A percentile compares a stretch with the other conserved stretches of the same genome.
phyloP scores from a whole-genome alignment of 192 early-diverging fungal species.

The Podila clonocystis region DNA sequence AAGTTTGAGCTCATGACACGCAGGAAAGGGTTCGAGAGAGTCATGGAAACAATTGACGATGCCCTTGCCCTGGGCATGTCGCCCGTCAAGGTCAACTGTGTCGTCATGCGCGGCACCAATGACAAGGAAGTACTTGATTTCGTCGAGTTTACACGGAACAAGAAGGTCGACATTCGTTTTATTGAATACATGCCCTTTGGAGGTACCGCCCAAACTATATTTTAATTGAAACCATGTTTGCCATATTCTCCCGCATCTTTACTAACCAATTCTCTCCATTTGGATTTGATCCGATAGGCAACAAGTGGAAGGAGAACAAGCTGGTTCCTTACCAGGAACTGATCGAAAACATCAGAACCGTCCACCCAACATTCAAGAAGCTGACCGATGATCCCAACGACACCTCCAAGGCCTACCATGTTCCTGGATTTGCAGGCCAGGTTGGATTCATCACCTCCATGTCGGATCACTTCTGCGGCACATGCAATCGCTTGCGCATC shows the following conservation, averaged over 20 bases:
- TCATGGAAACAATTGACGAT: slow-evolving; percentile 79
- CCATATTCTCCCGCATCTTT: background rate
- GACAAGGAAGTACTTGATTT: slow-evolving; percentile 85
- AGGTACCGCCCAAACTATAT: slow-evolving; percentile 58
- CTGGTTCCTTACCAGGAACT: slow-evolving; percentile 87
- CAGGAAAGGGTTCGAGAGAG: slow-evolving; percentile 81
- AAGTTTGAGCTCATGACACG: slow-evolving; percentile 93
- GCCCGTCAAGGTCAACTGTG: slow-evolving; percentile 93
- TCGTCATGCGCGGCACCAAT: slow-evolving; percentile 90
- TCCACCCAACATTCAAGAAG: slow-evolving; percentile 72
- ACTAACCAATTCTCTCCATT: background rate
- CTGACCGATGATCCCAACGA: slow-evolving; percentile 82
- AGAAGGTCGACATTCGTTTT: slow-evolving; percentile 84
- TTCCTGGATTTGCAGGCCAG: slow-evolving; percentile 85
- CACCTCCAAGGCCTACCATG: slow-evolving; percentile 84
- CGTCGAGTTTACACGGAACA: slow-evolving; percentile 84
- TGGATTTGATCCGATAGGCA: slow-evolving; percentile 59
- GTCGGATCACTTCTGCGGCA: slow-evolving; percentile 96
- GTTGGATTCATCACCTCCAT: slow-evolving; percentile 98
- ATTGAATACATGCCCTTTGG: slow-evolving; percentile 99
- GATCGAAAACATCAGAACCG: slow-evolving; percentile 62
- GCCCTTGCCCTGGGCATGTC: slow-evolving; percentile 72
- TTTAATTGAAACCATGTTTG: background rate
- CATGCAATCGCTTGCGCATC: slow-evolving; percentile 93
- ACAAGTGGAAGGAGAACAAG: slow-evolving; percentile 87